Conservation (phyloP, 192 early-diverging fungal genomes). For the Coemansia sp. region DNA sequence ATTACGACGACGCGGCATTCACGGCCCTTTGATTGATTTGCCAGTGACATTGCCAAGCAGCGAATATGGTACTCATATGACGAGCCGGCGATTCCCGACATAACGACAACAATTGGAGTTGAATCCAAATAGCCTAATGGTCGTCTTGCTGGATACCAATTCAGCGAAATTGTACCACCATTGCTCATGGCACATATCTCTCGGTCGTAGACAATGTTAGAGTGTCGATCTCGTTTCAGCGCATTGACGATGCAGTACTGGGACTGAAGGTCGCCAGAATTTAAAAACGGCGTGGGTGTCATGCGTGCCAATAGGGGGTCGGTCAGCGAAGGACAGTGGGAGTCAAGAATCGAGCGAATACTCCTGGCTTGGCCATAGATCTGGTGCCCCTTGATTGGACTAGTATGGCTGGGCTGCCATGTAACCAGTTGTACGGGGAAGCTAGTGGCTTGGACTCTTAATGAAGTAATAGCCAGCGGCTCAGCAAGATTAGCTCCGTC, state of each 20-base stretch:
- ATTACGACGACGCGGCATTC: not conserved
- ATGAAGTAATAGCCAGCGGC: not conserved
- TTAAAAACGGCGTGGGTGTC: conserved; percentile 68
- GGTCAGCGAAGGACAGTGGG: conserved; percentile 52
- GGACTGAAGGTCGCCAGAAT: conserved; percentile 74
- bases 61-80: conserved; percentile 82
- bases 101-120: conserved; percentile 68
- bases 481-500: not conserved
- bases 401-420: not conserved
- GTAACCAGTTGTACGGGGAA: not conserved
- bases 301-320: conserved; percentile 53
- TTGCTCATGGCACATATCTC: conserved; percentile 63
- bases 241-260: conserved; percentile 31
- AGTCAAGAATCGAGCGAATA: not conserved
- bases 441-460: not conserved
- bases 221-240: conserved; percentile 17
- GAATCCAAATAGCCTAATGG: conserved; percentile 33
- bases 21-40: not conserved
- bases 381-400: not conserved
- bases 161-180: conserved; percentile 76
- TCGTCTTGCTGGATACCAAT: conserved; percentile 72
- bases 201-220: conserved; percentile 20
- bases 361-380: not conserved
- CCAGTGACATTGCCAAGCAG: conserved; percentile 64
- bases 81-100: conserved; percentile 84